These are phyloP conservation scores for Irpex sp. DNA, from an alignment of 1,284 basidiomycete genomes.

Conservation along the genomic window DNA sequence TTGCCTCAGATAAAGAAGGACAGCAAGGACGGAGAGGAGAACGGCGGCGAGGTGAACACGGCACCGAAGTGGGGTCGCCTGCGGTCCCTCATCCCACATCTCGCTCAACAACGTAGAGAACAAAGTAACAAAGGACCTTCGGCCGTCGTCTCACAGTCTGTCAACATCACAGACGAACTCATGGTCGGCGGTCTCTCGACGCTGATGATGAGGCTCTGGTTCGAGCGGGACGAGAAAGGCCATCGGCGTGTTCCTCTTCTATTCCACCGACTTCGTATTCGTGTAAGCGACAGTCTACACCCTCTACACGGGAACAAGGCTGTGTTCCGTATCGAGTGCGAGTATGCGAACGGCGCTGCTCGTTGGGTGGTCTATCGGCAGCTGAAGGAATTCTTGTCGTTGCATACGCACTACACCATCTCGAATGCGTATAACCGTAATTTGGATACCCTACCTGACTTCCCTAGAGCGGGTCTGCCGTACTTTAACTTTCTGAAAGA, in stretches of 20 bases:
- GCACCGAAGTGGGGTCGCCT: slow-evolving; percentile 55
- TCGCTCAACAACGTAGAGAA: slow-evolving; percentile 35
- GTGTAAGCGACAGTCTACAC: slow-evolving; percentile 84
- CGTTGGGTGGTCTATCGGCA: slow-evolving; percentile 98
- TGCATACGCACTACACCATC: slow-evolving; percentile 90
- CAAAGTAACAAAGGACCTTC: slow-evolving; percentile 33
- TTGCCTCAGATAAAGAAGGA: slow-evolving; percentile 36
- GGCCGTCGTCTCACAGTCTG: slow-evolving; percentile 45
- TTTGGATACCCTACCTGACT: slow-evolving; percentile 84
- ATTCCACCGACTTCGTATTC: slow-evolving; percentile 82
- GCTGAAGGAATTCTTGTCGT: slow-evolving; percentile 86
- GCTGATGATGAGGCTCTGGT: slow-evolving; percentile 84
- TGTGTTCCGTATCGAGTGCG: slow-evolving; percentile 92
- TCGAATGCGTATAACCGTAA: slow-evolving; percentile 76
- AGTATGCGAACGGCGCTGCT: slow-evolving; percentile 93
- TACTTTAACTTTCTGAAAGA: slow-evolving; percentile 84
- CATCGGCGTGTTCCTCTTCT: slow-evolving; percentile 84
- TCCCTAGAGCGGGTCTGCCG: slow-evolving; percentile 87
- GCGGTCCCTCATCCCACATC: slow-evolving; percentile 60
- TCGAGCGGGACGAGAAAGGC: slow-evolving; percentile 89
- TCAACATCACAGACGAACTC: slow-evolving; percentile 85
- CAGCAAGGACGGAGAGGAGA: slow-evolving; percentile 4
- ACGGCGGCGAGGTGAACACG: slow-evolving; percentile 10
- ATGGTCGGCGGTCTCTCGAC: slow-evolving; percentile 79
- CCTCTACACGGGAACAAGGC: slow-evolving; percentile 76